Conservation (phyloP, 2,329 filamentous ascomycete genomes). For the Aspergillus melleus region DNA sequence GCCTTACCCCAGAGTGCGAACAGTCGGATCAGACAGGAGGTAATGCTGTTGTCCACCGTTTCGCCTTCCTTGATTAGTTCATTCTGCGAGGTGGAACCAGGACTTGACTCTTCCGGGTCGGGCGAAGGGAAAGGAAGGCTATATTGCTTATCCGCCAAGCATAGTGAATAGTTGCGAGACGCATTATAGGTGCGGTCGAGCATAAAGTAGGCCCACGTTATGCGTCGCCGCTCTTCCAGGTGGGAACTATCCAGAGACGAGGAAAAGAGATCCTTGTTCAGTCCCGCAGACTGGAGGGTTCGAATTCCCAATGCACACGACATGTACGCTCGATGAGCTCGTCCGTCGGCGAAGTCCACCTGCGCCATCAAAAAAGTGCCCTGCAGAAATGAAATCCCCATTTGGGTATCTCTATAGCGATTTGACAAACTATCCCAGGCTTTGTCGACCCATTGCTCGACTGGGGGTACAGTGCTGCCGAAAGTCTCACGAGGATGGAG, state of each 20-base stretch:
- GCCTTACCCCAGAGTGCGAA: constrained; percentile 27
- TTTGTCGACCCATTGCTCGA: constrained; percentile 13
- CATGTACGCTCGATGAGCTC: constrained; percentile 20
- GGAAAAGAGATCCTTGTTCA: constrained; percentile 19
- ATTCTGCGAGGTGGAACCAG: constrained; percentile 16
- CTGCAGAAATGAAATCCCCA: constrained; percentile 23
- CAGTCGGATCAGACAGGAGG: constrained; percentile 23
- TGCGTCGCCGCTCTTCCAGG: constrained; percentile 17
- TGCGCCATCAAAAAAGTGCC: constrained; percentile 26
- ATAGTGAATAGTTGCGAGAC: constrained; percentile 25
- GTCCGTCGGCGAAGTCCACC: constrained; percentile 25
- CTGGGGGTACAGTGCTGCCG: not conserved
- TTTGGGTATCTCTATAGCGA: constrained; percentile 15
- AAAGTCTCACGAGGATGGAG: constrained; percentile 5
- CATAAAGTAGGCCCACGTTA: constrained; percentile 29
- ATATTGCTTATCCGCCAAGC: constrained; percentile 26
- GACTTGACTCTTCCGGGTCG: not conserved
- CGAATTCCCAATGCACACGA: constrained; percentile 24
- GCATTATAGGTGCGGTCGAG: constrained; percentile 27
- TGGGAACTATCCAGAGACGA: constrained; percentile 6
- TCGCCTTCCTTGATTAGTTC: constrained; percentile 17
- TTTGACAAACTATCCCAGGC: constrained; percentile 24
- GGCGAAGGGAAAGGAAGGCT: constrained; percentile 20
- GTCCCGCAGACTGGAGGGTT: constrained; percentile 21
- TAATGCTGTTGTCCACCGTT: constrained; percentile 22